These are phyloP conservation scores for Leccinum fibrillosum DNA, from an alignment of 768 basidiomycete species.

Conservation along the genomic window DNA sequence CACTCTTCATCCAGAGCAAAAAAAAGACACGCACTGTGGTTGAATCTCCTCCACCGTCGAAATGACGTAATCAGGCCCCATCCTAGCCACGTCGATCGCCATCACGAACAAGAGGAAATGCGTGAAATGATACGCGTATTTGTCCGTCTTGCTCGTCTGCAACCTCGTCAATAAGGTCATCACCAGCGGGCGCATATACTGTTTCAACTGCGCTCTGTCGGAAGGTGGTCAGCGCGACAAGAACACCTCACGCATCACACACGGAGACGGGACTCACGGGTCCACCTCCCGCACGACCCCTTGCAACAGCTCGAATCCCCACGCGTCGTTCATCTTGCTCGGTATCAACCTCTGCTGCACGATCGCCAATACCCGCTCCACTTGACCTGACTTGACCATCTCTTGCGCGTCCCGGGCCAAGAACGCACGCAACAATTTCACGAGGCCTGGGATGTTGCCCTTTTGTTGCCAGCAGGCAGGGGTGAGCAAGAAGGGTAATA, in stretches of 20 bases:
- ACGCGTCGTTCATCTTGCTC: conserved; percentile 81
- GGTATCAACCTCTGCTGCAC: conserved; percentile 88
- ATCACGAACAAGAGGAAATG: conserved; percentile 73
- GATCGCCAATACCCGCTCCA: conserved; percentile 79
- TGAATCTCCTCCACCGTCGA: conserved; percentile 82
- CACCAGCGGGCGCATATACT: conserved; percentile 71
- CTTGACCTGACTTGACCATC: conserved; percentile 69
- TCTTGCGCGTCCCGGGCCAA: conserved; percentile 63
- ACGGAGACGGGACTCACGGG: conserved; percentile 50
- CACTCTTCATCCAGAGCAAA: not conserved
- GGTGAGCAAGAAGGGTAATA: conserved; percentile 81
- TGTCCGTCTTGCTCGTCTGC: conserved; percentile 86
- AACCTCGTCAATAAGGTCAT: conserved; percentile 81
- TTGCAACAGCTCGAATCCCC: conserved; percentile 89
- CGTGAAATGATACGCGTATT: conserved; percentile 79
- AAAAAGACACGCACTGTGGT: conserved; percentile 49
- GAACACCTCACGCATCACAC: too few species aligned
- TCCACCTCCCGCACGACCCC: conserved; percentile 69
- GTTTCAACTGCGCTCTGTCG: conserved; percentile 57
- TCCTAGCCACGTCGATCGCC: conserved; percentile 69
- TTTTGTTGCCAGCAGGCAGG: conserved; percentile 90
- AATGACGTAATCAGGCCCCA: conserved; percentile 79
- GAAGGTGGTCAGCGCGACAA: not conserved
- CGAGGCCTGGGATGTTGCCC: conserved; percentile 91
- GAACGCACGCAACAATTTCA: conserved; percentile 83